Base-by-base conservation (phyloP, 2,329 filamentous ascomycete species). In the Tothia fuscella region DNA sequence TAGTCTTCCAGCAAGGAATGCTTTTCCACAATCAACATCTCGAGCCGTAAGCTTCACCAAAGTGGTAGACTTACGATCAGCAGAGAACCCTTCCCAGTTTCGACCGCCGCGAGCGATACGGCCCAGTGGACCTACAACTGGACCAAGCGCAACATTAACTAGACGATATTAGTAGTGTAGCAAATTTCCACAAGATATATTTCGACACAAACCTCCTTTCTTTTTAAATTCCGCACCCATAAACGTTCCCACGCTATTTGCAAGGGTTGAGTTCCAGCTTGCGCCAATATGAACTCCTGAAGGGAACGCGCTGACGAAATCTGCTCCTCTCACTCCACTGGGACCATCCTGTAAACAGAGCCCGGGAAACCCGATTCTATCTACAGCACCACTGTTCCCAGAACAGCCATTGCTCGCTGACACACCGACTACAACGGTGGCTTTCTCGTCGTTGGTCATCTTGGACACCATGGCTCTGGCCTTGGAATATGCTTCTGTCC, bases 401-500 rank as follows among this genome's bases (percentile, higher is more conserved):
- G 28, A 6, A 20, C 38, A 41, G 14, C 36, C 31, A 39, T 16
- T 32, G 14, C 24, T 10, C 6, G 13, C 20, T 20, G 14, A 21
- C 2, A 33, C 5, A 16, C 40, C 31, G 20, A 21, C 16, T 9
- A 35, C 29, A 17, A 46, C 7, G 30, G 33, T 43, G 10, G 17
- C 24, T 22, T 46, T 47, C 39, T 47, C 43, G 6, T 28, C 13
- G 19, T 29, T 36, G 32, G 22, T 47, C 45, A 47, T 20, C n/a
- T 43, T 19, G 4, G 20, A 4, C 9, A 47, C 38, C 5, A 37
- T 2, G 21, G 19, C 24, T 10, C 14, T 32, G 19, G 45, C 45
- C 21, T 38, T 41, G 6, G 22, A 24, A 32, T 42, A 42, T 4
- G 43, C 38, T 16, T 28, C 20, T 9, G 31, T 12, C 45, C 45